phyloP scores from a whole-genome alignment of 108 stramenopile species.

The Skeletonema potamos region DNA sequence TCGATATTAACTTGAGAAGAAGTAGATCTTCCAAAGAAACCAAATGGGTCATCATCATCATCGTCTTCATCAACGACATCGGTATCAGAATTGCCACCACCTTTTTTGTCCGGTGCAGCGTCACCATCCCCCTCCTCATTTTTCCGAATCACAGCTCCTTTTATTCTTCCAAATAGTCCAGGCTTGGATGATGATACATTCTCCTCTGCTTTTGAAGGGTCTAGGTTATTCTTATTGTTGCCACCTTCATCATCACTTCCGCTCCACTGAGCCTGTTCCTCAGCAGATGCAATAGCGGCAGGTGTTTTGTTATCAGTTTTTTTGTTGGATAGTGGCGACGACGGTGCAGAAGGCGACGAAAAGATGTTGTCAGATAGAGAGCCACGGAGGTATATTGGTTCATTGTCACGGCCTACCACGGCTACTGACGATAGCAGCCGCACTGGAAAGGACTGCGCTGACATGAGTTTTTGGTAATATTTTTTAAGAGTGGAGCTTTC shows the following conservation, averaged over 20 bases:
- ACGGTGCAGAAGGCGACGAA: background rate
- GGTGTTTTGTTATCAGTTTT: background rate
- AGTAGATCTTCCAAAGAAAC: conserved; percentile 16
- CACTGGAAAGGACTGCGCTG: conserved; percentile 11
- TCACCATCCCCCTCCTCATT: conserved; percentile 6
- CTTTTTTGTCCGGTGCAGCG: background rate
- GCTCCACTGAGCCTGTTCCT: background rate
- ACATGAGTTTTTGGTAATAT: too few species aligned
- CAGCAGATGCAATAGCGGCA: background rate
- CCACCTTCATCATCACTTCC: background rate
- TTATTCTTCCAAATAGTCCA: conserved; percentile 20
- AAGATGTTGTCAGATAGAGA: conserved; percentile 17
- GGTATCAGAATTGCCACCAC: background rate
- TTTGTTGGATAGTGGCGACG: background rate
- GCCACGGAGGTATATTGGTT: conserved; percentile 41
- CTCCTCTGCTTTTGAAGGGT: background rate
- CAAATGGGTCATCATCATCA: conserved; percentile 26
- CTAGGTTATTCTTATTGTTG: background rate
- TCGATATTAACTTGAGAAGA: background rate
- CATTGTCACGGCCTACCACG: conserved; percentile 44
- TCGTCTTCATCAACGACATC: background rate
- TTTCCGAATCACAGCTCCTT: background rate
- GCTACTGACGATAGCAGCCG: conserved; percentile 46
- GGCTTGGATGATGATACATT: conserved; percentile 1
- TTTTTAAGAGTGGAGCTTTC: too few species aligned